Base-by-base conservation (phyloP, 2,329 filamentous ascomycete species). In the Gnomoniopsis smithogilvyi region DNA sequence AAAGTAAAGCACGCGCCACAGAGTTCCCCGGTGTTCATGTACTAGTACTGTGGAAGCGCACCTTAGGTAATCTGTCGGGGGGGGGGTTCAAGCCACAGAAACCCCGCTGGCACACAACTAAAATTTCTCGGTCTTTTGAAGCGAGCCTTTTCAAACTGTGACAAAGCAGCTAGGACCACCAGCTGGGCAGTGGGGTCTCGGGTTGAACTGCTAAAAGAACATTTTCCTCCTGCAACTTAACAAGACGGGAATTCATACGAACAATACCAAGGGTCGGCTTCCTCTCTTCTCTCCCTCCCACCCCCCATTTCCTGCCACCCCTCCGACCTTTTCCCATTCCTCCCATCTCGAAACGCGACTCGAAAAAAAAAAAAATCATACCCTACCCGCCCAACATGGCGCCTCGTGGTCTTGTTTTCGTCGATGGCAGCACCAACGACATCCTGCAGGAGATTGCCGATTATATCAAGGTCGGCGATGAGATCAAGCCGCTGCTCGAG, bases 371-470 rank as follows among this genome's bases (percentile, higher is more conserved):
- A 33, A 46, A 47, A 24, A 26, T 33, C 26, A 51, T n/a, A n/a
- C n/a, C 61, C 47, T 59, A 59, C 26, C 41, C 26, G 26, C 57
- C 51, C 71, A 71, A 66, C 68, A 78, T 73, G 71, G 73, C 75
- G 71, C 79, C 80, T 72, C 81, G 81, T 59, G 80, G 86, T 77
- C 80, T 85, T 69, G 81, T 88, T 73, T 89, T 89, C 71, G 85
- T 99, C 76, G 95, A 99, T 81, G 95, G 95, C 75, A 85, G 86
- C 70, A 96, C 97, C 76, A 87, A 92, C 74, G 95, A 98, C 80
- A 88, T 97, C 72, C 88, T 90, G 70, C 88, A 91, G 76, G 95
- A 99, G 80, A 90, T 99, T 81, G 92, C 94, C 75, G 90, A 93
- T 70, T 97, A 96, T 78, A 82, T 99, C 74, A 92, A 96, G 76